Percentiles rank a stretch among this genome's conserved stretches.
These are phyloP conservation scores for Trametes villosa DNA, from an alignment of 768 basidiomycete species.

Conservation along the genomic window DNA sequence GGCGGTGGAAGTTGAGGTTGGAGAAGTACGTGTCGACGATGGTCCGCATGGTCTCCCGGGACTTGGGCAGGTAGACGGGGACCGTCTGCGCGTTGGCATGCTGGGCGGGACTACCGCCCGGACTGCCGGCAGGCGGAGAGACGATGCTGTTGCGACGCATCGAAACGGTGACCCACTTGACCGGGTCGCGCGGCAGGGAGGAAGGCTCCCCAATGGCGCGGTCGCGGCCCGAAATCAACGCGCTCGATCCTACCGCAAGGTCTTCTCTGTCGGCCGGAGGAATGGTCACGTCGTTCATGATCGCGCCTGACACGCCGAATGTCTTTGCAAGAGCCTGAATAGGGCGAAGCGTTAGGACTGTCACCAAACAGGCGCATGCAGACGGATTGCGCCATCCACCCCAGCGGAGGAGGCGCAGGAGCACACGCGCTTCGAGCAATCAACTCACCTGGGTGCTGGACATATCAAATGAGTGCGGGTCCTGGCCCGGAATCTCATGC, in stretches of 20 bases:
- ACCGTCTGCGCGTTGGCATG: slow-evolving; percentile 39
- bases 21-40: slow-evolving; percentile 76
- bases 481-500: slow-evolving; percentile 66
- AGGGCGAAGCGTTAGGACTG: neutral
- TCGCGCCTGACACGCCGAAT: slow-evolving; percentile 76
- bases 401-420: neutral
- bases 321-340: slow-evolving; percentile 69
- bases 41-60: slow-evolving; percentile 63
- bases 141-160: slow-evolving; percentile 48
- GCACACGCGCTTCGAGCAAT: neutral
- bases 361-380: neutral
- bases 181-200: slow-evolving; percentile 59
- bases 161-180: slow-evolving; percentile 62
- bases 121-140: slow-evolving; percentile 25
- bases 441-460: slow-evolving; percentile 61
- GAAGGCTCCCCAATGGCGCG: slow-evolving; percentile 54
- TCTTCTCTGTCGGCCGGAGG: slow-evolving; percentile 67
- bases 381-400: neutral
- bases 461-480: slow-evolving; percentile 81
- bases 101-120: slow-evolving; percentile 13
- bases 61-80: slow-evolving; percentile 75
- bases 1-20: slow-evolving; percentile 79
- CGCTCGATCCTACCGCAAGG: slow-evolving; percentile 74
- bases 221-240: slow-evolving; percentile 72
- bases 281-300: slow-evolving; percentile 67